Base-by-base conservation (phyloP, 805 yeast genomes). In the Ogataea polymorpha region DNA sequence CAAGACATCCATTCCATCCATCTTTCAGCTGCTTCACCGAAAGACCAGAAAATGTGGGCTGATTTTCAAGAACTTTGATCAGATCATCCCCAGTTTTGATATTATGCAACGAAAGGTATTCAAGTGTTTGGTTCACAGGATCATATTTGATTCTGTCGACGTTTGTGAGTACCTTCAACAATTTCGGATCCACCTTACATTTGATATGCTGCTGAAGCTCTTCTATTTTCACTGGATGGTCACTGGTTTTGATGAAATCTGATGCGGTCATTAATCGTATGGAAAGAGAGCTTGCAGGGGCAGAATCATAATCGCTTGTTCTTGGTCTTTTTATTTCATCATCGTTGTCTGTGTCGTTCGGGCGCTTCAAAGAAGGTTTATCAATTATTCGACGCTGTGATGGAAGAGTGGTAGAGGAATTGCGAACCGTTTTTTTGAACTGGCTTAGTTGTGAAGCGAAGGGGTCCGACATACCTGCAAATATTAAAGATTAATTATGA, bases 1-100 rank as follows among this genome's bases (percentile, higher is more conserved):
- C 80, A 27, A 83, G 63, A 61, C 96, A 91, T 12, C 89, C 91
- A 38, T 86, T 77, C 99, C 99, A 93, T 17, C 99, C 99, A 56
- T 88, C 96, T 54, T 80, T 80, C 36, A 80, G 63, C 39, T 71
- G 74, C 53, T 84, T 86, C 21, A 91, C 96, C 0, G 89, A 70
- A 2, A 83, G 74, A 2, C 99, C 98, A 58, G 82, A 86, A 62
- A 87, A 90, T 2, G 96, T 86, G 2, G 85, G 80, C 65, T 89
- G 96, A 17, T 79, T 70, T 53, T 89, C 74, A 46, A 93, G 71
- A 52, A 81, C 83, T 42, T 78, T 72, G 42, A 93, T 60, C 46
- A 93, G 68, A 49, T 87, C 96, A 41, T 80, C 86, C 2, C 83
- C 84, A 4, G 85, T 77, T 54, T 86, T 81, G 44, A 93, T 90